Evolutionary conservation across 441 rosid genomes (phyloP).

Genomic region (Sinapis alba): DNA sequence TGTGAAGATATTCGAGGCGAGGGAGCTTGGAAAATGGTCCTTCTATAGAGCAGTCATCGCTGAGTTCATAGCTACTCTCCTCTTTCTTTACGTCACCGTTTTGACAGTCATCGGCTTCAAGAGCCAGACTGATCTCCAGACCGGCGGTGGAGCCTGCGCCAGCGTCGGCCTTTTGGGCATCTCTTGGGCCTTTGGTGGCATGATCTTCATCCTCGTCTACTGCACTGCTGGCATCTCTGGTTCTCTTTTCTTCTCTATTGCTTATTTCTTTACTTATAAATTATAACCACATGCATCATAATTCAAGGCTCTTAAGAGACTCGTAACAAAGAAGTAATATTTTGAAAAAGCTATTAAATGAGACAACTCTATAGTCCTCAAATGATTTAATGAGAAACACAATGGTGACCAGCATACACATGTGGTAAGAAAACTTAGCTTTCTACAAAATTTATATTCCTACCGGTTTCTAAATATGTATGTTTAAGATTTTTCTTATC

Average conservation of each 20-base stretch:
- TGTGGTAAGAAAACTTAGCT: neutral
- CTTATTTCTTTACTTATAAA: neutral
- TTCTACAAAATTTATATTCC: neutral
- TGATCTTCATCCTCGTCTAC: constrained; percentile 75
- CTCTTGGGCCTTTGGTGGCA: constrained; percentile 78
- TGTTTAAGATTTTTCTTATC: no score
- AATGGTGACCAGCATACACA: constrained; percentile 10
- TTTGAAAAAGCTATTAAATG: neutral
- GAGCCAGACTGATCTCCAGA: constrained; percentile 44
- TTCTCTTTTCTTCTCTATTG: constrained; percentile 22
- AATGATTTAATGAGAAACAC: constrained; percentile 14
- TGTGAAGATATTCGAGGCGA: constrained; percentile 48
- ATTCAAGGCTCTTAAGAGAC: neutral
- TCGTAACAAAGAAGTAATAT: neutral
- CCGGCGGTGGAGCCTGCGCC: constrained; percentile 46
- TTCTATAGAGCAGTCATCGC: constrained; percentile 64
- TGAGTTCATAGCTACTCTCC: constrained; percentile 60
- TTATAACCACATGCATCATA: neutral
- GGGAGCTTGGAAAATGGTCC: constrained; percentile 57
- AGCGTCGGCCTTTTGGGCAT: constrained; percentile 69
- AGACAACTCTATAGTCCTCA: neutral
- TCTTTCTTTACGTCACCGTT: constrained; percentile 61
- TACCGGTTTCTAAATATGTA: neutral
- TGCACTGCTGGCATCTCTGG: constrained; percentile 84
- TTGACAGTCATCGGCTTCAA: constrained; percentile 67